These are phyloP conservation scores for Saprolegnia diclina DNA, from an alignment of 352 stramenopile genomes.

Conservation along the genomic window DNA sequence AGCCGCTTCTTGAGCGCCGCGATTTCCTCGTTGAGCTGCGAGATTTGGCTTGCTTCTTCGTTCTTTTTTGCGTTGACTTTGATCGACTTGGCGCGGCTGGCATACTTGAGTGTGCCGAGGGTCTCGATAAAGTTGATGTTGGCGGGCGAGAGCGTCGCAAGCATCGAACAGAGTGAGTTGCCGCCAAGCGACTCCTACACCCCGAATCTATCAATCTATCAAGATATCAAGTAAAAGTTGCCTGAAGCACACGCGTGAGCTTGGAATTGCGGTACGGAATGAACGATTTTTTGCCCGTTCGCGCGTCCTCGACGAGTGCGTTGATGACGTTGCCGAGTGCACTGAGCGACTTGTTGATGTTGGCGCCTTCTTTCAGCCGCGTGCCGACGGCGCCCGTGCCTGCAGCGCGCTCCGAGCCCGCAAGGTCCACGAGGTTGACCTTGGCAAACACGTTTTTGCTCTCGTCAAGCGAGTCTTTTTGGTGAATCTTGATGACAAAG, in stretches of 20 bases:
- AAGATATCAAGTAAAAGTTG: background rate
- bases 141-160: constrained; percentile 90
- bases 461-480: constrained; percentile 83
- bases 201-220: background rate
- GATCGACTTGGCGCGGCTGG: constrained; percentile 91
- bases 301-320: constrained; percentile 77
- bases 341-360: constrained; percentile 92
- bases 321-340: constrained; percentile 93
- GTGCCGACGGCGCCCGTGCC: constrained; percentile 88
- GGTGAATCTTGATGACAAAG: constrained; percentile 94
- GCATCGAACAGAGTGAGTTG: constrained; percentile 93
- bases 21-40: constrained; percentile 87
- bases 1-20: constrained; percentile 83
- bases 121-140: constrained; percentile 95
- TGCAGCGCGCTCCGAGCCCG: constrained; percentile 84
- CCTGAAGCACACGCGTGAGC: constrained; percentile 88
- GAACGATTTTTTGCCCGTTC: constrained; percentile 82
- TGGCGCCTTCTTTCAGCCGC: constrained; percentile 89
- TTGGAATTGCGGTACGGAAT: constrained; percentile 93
- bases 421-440: constrained; percentile 93
- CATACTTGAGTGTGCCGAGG: constrained; percentile 94
- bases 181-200: constrained; percentile 82
- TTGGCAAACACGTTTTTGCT: constrained; percentile 88
- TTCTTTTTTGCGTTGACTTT: constrained; percentile 93
- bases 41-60: constrained; percentile 86